Evolutionary conservation across 106 monocot genomes (phyloP).

Genomic region (Dendrobium huoshanense): DNA sequence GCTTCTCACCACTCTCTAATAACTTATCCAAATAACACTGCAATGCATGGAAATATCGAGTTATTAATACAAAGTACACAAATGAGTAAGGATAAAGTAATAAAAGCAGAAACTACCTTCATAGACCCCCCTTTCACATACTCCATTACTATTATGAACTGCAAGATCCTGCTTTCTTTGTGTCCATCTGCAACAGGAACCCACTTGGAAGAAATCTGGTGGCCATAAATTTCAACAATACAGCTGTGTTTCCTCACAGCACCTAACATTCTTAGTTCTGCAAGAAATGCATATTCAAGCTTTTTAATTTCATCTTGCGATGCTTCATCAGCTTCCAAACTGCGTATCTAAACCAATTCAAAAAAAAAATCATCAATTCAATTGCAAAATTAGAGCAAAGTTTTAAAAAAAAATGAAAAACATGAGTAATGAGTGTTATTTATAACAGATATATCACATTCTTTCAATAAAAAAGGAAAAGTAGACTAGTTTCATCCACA

Average conservation of each 20-base stretch:
- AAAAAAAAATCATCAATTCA: background rate
- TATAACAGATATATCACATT: background rate
- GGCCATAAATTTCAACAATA: slow-evolving; percentile 90
- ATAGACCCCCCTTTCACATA: slow-evolving; percentile 84
- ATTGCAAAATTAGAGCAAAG: background rate
- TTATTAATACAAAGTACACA: background rate
- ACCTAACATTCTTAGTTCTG: slow-evolving; percentile 82
- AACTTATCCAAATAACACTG: slow-evolving; percentile 72
- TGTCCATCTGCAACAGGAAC: slow-evolving; percentile 30
- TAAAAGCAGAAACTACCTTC: slow-evolving; percentile 41
- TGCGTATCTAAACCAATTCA: slow-evolving; percentile 46
- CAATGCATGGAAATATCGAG: background rate
- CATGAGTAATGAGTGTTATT: background rate
- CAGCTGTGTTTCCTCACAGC: slow-evolving; percentile 75
- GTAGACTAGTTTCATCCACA: background rate
- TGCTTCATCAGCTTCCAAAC: slow-evolving; percentile 34
- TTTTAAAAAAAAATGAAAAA: background rate
- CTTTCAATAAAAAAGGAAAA: background rate
- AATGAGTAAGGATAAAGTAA: slow-evolving; percentile 1
- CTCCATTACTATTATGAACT: slow-evolving; percentile 83
- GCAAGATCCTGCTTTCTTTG: slow-evolving; percentile 49
- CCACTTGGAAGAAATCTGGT: slow-evolving; percentile 87
- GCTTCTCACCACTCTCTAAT: slow-evolving; percentile 47
- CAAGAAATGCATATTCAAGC: slow-evolving; percentile 74
- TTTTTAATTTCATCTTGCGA: slow-evolving; percentile 56